Evolutionary conservation across 805 yeast genomes (phyloP), one percentile per base, ranked within the genome.

Genomic region (Kuraishia piskuri): DNA sequence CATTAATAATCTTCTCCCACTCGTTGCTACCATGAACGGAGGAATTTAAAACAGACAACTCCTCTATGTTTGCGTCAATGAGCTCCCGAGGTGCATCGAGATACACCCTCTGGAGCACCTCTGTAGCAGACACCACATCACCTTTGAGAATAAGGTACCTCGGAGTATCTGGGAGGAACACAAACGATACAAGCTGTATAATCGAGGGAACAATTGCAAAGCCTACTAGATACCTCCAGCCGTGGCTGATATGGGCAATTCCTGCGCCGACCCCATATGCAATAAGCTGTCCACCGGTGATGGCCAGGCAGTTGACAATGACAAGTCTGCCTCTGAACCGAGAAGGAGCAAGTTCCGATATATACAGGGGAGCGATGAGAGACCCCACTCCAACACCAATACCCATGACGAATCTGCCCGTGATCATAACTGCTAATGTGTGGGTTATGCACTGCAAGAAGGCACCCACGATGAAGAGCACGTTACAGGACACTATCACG

Each of bases 311-410:
- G 68, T 91, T 90, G 55, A 91, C 78, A 8, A 91, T 90, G 37
- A 95, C 94, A 53, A 92, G 76, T 57, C 98, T 78, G 53, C 98
- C 98, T 66, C 99, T 80, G 66, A 88, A 89, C 67, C 84, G 81
- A 17, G 94, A 80, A 25, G 99, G 98, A 2, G 97, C 96, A 66
- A 91, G 79, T 68, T 92, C 99, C 53, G 90, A 77, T 56, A 92
- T 87, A 76, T 90, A 91, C 55, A 92, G 75, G 1, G 99, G 99
- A n/a, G 98, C 90, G 53, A 90, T 86, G 52, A 92, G 74, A 2
- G 97, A 90, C 1, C 97, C 98, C 53, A 88, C 78, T 60, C 99
- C 99, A 24, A 92, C 97, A 61, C 97, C 98, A 68, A 88, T 87
- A n/a, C 99, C 99, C 86, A 94, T 88, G 50, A 92, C 75, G 59